Conservation (phyloP, 106 monocot species). For the Triglochin maritima region DNA sequence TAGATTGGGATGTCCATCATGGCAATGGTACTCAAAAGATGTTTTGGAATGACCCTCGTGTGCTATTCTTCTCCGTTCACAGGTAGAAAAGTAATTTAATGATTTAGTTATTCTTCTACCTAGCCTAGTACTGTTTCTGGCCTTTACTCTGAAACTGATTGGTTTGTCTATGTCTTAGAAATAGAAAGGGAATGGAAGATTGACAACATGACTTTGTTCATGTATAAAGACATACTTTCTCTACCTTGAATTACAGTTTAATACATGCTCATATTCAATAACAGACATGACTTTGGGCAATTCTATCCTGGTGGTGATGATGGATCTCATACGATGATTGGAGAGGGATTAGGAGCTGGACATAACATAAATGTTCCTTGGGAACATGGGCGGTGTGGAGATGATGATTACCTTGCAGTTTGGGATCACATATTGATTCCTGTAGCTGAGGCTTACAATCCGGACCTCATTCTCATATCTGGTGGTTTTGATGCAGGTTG, state of each 20-base stretch:
- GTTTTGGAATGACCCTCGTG: slow-evolving; percentile 82
- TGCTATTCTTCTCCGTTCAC: slow-evolving; percentile 93
- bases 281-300: slow-evolving; percentile 49
- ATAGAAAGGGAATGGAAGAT: too few species aligned
- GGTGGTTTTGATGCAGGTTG: slow-evolving; percentile 98
- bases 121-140: too few species aligned
- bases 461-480: slow-evolving; percentile 82
- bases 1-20: slow-evolving; percentile 99
- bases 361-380: slow-evolving; percentile 98
- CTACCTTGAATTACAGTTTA: too few species aligned
- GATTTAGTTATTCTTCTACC: too few species aligned
- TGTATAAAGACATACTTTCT: too few species aligned
- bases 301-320: slow-evolving; percentile 79
- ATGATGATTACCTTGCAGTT: slow-evolving; percentile 84
- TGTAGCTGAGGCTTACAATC: slow-evolving; percentile 63
- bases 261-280: too few species aligned
- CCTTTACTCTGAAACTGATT: too few species aligned
- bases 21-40: slow-evolving; percentile 95
- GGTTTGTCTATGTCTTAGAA: too few species aligned
- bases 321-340: slow-evolving; percentile 70
- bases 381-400: slow-evolving; percentile 87
- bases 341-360: slow-evolving; percentile 73
- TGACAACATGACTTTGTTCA: too few species aligned
- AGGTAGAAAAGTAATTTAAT: slow-evolving; percentile 28
- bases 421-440: slow-evolving; percentile 95